Evolutionary conservation across 2,329 filamentous ascomycete genomes (phyloP), one percentile per base, ranked within the genome.

Genomic region (Hypoxylon sp.): DNA sequence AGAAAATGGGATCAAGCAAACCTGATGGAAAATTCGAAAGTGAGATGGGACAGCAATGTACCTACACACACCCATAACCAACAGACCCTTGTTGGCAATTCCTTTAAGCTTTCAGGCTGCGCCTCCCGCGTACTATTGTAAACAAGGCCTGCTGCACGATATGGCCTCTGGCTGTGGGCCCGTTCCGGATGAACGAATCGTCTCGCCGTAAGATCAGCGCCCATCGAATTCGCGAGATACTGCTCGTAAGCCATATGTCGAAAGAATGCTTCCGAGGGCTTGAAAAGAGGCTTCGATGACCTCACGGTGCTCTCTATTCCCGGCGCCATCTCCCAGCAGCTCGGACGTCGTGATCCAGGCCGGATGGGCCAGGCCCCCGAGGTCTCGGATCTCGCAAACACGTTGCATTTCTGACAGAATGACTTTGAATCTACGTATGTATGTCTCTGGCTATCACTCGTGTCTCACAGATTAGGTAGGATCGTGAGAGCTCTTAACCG

Each of bases 61-160:
- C 43, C 55, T 14, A 8, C 55, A 60, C 63, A 48, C 41, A 39
- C 52, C 47, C 23, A 53, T 54, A 59, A 30, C 60, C 56, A 59
- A 60, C 56, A 63, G 55, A 50, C 32, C 51, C 52, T 60, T 68
- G 50, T 45, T 46, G 58, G 50, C 43, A 30, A 46, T 50, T 37
- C 55, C 63, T 56, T 27, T 39, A 45, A 57, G 45, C 66, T 67
- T 48, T 37, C n/a, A 64, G 60, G 45, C 55, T 64, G 61, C 63
- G 57, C 61, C 59, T 65, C 41, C 53, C 52, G 63, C 56, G 63
- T 62, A 55, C 55, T 58, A 55, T 64, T 45, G 63, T 67, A 67
- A 67, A 67, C 70, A 65, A 73, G 69, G 68, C 66, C 68, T 69
- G 59, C 69, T 72, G 73, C 72, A 73, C 71, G 67, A 71, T 69